Evolutionary conservation across 2,329 filamentous ascomycete species (phyloP), one percentile per base, ranked within the genome.

Genomic region (Trichothecium roseum): DNA sequence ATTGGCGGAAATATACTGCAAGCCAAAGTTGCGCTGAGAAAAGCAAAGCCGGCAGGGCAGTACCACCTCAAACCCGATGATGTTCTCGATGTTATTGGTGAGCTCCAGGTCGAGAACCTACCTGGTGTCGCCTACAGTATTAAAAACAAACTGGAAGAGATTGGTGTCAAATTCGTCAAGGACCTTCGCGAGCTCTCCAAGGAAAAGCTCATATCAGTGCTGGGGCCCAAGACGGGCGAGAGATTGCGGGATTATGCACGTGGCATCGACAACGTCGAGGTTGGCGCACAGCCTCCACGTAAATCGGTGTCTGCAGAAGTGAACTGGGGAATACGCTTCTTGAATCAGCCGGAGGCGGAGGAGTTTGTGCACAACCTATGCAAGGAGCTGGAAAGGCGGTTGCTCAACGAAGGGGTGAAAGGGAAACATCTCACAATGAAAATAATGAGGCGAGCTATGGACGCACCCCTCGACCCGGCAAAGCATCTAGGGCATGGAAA

Each of bases 251-350:
- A 94, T 35, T 96, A 94, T 55, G 72, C 89, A 16, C 76, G 86
- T 5, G 91, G 91, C 3, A 85, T 96, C 33, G 91, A 98, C 57
- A 72, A 69, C 34, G 69, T 77, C 2, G 86, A 94, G 55, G 85
- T 96, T 5, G 89, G 88, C 22, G 83, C 89, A 38, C 83, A 93
- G 50, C 75, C 81, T 0, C 67, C 85, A 13, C 78, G 91, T 36
- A 98, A 96, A 53, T 96, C 89, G 0, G 86, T 98, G 0, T 96
- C 91, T 2, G 89, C 89, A 1, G 91, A 98, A 54, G 86, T 98
- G 42, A 98, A 91, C 49, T 98, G 91, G 91, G 91, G 93, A 3
- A 94, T 98, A 37, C 79, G 91, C 5, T 98, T 98, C 53, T 77
- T 91, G 45, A 93, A 73, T 40, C 86, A 95, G 50, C 71, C 75